Evolutionary conservation across 2,329 filamentous ascomycete species (phyloP), one percentile per base, ranked within the genome.

Genomic region (Exophiala phaeomuriformis): DNA sequence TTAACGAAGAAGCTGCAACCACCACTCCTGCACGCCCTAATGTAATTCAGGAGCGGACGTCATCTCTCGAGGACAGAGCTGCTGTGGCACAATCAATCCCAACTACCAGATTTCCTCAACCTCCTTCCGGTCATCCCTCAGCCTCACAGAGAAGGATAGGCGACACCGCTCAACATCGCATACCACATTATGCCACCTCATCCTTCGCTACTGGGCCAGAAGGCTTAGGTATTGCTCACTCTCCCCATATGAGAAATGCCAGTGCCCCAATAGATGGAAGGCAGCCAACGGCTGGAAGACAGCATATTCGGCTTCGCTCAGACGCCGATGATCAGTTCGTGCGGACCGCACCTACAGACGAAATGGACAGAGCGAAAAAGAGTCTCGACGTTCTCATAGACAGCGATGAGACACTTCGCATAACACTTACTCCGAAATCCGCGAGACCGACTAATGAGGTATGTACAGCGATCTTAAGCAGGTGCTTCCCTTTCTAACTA

Each of bases 341-440:
- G 28, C 51, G 42, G 6, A n/a, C 12, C 10, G 5, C 42, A 6
- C 42, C 46, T 9, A 48, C 49, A 30, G 66, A 67, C 27, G 67
- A 66, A 12, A 51, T 59, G 29, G 64, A 64, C 4, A 79, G 81
- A 43, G 80, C 84, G 53, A 80, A 84, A 46, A 79, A 81, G 6
- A 81, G 86, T 62, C 85, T 93, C 64, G 88, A 93, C 64, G 79
- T 90, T 62, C 75, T 91, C 47, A 90, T 93, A 58, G 82, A 87
- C 52, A 90, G 87, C 67, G 85, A 89, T 62, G 82, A 90, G 65
- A 91, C 88, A 1, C 83, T 91, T 41, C 87, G 88, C 63, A 91
- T 86, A 67, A 91, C 88, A 1, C 75, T 91, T 30, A 93, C 88
- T 0, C 87, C 88, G 0, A 83, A 86, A 65, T 87, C 78, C 61